Percentiles rank a stretch among this genome's conserved stretches.
phyloP scores from a whole-genome alignment of 306 rosid species.

The Erythrophleum fordii region DNA sequence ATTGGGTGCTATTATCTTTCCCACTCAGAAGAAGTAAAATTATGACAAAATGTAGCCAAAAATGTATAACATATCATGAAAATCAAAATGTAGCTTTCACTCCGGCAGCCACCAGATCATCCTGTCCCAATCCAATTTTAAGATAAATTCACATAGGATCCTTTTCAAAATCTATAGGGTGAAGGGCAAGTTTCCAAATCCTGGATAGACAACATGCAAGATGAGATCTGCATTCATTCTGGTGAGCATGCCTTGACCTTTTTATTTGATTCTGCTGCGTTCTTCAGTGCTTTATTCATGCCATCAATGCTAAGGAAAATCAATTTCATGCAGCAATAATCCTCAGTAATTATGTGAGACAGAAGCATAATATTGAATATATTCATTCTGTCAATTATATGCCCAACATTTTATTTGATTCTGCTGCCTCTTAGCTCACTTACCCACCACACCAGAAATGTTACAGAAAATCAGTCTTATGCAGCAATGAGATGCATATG shows the following conservation, averaged over 20 bases:
- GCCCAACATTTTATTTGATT: constrained; percentile 1
- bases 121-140: constrained; percentile 33
- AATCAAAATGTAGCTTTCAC: constrained; percentile 26
- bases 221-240: not conserved
- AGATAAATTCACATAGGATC: constrained; percentile 9
- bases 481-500: constrained; percentile 31
- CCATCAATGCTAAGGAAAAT: constrained; percentile 29
- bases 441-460: constrained; percentile 35
- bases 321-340: constrained; percentile 31
- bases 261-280: constrained; percentile 8
- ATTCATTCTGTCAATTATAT: constrained; percentile 3
- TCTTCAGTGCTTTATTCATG: constrained; percentile 37
- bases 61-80: constrained; percentile 21
- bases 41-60: constrained; percentile 33
- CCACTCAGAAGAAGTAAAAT: constrained; percentile 34
- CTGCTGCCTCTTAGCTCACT: constrained; percentile 35
- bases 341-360: constrained; percentile 24
- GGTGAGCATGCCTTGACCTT: constrained; percentile 26
- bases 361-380: constrained; percentile 1
- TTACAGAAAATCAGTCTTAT: constrained; percentile 33
- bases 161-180: not conserved
- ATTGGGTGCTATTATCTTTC: constrained; percentile 21
- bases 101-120: constrained; percentile 26
- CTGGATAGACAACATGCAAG: constrained; percentile 37
- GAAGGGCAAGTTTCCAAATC: constrained; percentile 7